Evolutionary conservation across 805 yeast genomes (phyloP), one percentile per base, ranked within the genome.

Genomic region (Lipomyces starkeyi): DNA sequence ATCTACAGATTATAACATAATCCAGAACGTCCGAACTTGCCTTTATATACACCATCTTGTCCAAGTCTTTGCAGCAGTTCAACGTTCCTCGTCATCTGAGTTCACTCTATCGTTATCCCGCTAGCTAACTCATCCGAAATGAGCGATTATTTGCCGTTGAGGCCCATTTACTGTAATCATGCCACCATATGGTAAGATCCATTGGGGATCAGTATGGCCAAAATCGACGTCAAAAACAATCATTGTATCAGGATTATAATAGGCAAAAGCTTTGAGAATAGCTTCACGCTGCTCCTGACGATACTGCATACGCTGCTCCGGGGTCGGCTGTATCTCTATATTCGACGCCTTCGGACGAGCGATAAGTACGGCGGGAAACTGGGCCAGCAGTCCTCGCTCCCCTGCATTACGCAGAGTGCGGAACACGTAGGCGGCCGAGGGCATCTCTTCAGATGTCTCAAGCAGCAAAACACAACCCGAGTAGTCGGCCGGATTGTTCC

Each of bases 141-240:
- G 56, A 53, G 32, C 56, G 20, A 53, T 20, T 53, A 53, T 53
- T 53, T 1, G 56, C 56, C 56, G 56, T 53, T 53, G 17, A 5
- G 56, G 56, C 32, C 56, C 56, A 20, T 25, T 53, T 20, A 53
- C 56, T 0, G 56, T 53, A 25, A 53, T 53, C 27, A 53, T 8
- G 27, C 56, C 56, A 53, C 56, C 56, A 20, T 53, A 53, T 20
- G 56, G 56, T 53, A 53, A 20, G 56, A 53, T 53, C 56, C 32
- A 53, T 13, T 53, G 56, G 56, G 56, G 56, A 53, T 53, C 56
- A 27, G 56, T 53, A 53, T 53, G 56, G 14, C 56, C 56, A 53
- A 53, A 53, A 14, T 53, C 56, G 27, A 53, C 56, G 32, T 53
- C 56, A 53, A 53, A 53, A 17, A 25, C 56, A 53, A 25, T 53